phyloP scores from a whole-genome alignment of 1,284 basidiomycete species.

The Rhodotorula sp. region DNA sequence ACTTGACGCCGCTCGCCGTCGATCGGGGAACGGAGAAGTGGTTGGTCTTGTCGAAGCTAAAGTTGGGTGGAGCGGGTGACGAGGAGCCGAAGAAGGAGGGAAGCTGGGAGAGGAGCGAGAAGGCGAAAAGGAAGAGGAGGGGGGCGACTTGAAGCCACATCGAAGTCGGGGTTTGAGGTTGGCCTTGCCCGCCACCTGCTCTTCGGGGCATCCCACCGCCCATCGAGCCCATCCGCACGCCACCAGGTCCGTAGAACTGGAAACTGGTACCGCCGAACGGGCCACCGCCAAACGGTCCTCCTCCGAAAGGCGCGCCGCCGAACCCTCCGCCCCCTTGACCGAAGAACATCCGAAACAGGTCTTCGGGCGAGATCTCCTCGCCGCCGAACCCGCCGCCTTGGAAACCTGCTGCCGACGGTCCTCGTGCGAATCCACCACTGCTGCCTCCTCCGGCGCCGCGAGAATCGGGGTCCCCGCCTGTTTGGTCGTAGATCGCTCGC shows the following conservation, averaged over 20 bases:
- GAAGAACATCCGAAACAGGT: constrained; percentile 99
- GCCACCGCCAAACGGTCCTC: constrained; percentile 53
- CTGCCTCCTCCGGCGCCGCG: constrained; percentile 55
- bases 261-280: constrained; percentile 62
- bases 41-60: constrained; percentile 61
- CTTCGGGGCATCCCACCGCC: constrained; percentile 12
- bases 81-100: constrained; percentile 65
- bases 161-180: constrained; percentile 54
- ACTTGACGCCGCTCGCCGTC: constrained; percentile 47
- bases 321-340: constrained; percentile 64
- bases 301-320: constrained; percentile 38
- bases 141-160: constrained; percentile 77
- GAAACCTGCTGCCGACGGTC: background rate
- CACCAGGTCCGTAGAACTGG: constrained; percentile 42
- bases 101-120: constrained; percentile 80
- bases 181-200: constrained; percentile 41
- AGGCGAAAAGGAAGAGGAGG: constrained; percentile 73
- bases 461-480: constrained; percentile 81
- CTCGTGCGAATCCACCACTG: constrained; percentile 35
- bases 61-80: constrained; percentile 64
- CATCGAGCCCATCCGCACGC: background rate
- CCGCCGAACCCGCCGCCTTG: constrained; percentile 50
- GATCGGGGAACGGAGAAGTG: constrained; percentile 39
- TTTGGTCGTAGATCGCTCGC: constrained; percentile 80
- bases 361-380: constrained; percentile 88